Base-by-base conservation (phyloP, 495 filamentous ascomycete species). In the Hamigera avellanea region DNA sequence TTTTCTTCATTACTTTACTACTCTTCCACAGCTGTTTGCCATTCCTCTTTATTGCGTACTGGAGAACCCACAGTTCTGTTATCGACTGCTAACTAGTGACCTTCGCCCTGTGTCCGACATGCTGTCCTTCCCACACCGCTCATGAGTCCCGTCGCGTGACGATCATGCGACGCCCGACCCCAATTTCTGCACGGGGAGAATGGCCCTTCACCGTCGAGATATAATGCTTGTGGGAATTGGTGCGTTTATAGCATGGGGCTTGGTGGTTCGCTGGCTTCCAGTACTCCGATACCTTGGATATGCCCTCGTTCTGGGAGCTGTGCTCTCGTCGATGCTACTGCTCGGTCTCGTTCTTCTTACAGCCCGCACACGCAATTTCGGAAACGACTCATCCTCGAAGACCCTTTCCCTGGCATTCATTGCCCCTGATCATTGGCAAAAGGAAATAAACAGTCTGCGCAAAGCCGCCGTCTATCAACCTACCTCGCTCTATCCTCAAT, bases 161-260 rank as follows among this genome's bases (percentile, higher is more conserved):
- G 51, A 54, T 49, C 53, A 62, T 64, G 59, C 52, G 53, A 50
- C 51, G 45, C 38, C 37, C 34, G 45, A 40, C 36, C 43, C 38
- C 36, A 16, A 40, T 39, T 31, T 41, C 23, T 41, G 30, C 45
- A 32, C 35, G 56, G 53, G 62, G 61, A 67, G 51, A 63, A 94
- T 91, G 83, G 75, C 72, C 72, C 73, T 89, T 67, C 75, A 70
- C 57, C 72, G 72, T 64, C 77, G 78, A 70, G 70, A 91, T 72
- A 66, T 86, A 50, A 65, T 76, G 52, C 49, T 86, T 48, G 75
- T 80, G 46, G 72, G 72, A 50, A 58, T 83, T 45, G 74, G 69
- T 53, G 70, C 57, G 44, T 93, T 93, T 56, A 69, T 95, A 46
- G 74, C 85, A 44, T 95, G 87, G 87, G 84, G 82, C 14, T 77